phyloP scores from a whole-genome alignment of 768 basidiomycete genomes.

The Brasilioporus rufonigricans region DNA sequence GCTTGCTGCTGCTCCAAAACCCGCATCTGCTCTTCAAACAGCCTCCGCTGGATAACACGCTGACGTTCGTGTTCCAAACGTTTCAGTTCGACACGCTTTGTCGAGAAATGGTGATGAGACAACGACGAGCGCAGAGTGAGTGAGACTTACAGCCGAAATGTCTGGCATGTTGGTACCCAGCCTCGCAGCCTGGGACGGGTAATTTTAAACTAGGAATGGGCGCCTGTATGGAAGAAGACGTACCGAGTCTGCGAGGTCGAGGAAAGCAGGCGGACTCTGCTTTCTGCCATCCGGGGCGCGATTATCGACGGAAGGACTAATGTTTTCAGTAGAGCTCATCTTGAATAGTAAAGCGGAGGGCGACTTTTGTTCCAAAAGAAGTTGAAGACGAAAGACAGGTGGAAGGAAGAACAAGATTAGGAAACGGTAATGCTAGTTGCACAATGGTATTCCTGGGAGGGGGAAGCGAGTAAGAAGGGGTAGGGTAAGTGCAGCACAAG shows the following conservation, averaged over 20 bases:
- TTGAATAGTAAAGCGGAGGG: slow-evolving; percentile 41
- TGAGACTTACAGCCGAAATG: slow-evolving; percentile 70
- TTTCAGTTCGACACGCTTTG: slow-evolving; percentile 84
- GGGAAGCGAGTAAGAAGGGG: slow-evolving; percentile 24
- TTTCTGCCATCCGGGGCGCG: slow-evolving; percentile 68
- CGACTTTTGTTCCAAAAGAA: slow-evolving; percentile 51
- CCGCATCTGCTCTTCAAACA: slow-evolving; percentile 97
- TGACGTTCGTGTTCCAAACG: slow-evolving; percentile 85
- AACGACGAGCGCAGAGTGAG: not conserved
- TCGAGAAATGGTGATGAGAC: slow-evolving; percentile 8
- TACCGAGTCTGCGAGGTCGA: slow-evolving; percentile 92
- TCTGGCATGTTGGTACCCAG: slow-evolving; percentile 86
- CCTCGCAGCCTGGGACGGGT: slow-evolving; percentile 62
- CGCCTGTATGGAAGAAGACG: slow-evolving; percentile 33
- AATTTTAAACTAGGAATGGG: slow-evolving; percentile 3
- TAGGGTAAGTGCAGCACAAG: slow-evolving; percentile 12
- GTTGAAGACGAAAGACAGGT: slow-evolving; percentile 54
- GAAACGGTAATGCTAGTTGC: slow-evolving; percentile 58
- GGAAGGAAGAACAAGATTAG: slow-evolving; percentile 48
- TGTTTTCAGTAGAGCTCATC: slow-evolving; percentile 74
- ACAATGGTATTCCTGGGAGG: slow-evolving; percentile 58
- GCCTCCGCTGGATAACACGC: slow-evolving; percentile 77
- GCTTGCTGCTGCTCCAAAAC: slow-evolving; percentile 89
- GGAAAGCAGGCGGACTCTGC: slow-evolving; percentile 87
- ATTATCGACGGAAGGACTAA: slow-evolving; percentile 73